Conservation (phyloP, 345 rosid genomes). For the Noccaea bulbosa region DNA sequence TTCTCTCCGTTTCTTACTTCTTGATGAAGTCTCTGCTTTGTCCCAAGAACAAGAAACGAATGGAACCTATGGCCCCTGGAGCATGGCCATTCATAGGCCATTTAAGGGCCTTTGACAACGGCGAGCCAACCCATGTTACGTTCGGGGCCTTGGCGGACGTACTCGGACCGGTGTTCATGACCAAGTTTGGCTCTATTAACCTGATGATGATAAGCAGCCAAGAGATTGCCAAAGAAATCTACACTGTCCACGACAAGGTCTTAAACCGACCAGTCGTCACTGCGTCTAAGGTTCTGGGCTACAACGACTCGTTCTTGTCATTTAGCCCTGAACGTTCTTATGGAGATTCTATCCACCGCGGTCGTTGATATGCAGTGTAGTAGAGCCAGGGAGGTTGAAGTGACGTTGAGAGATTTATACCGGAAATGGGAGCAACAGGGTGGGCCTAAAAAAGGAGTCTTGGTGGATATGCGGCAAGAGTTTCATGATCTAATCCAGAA, state of each 20-base stretch:
- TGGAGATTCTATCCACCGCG: conserved; percentile 44
- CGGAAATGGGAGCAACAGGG: conserved; percentile 25
- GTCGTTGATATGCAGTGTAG: conserved; percentile 40
- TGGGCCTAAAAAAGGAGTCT: conserved; percentile 3
- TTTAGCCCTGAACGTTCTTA: conserved; percentile 46
- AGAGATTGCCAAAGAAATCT: conserved; percentile 47
- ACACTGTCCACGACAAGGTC: conserved; percentile 43
- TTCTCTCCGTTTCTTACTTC: not conserved
- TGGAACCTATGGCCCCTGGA: conserved; percentile 42
- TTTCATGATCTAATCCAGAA: conserved; percentile 45
- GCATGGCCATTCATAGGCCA: conserved; percentile 58
- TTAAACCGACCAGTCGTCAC: conserved; percentile 39
- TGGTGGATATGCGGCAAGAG: conserved; percentile 46
- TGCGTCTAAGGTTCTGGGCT: conserved; percentile 34
- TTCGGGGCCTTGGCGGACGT: conserved; percentile 46
- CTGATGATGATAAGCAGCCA: conserved; percentile 45
- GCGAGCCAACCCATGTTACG: conserved; percentile 37
- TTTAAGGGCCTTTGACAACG: conserved; percentile 29
- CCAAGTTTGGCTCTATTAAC: conserved; percentile 39
- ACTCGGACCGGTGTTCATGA: conserved; percentile 48
- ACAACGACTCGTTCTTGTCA: conserved; percentile 43
- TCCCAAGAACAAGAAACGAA: conserved; percentile 17
- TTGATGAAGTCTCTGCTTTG: not conserved
- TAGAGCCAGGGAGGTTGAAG: conserved; percentile 39
- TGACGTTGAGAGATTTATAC: conserved; percentile 30